Percentiles rank a stretch among this genome's conserved stretches.
Conservation (phyloP, 345 rosid genomes). For the Raphanus sativus region DNA sequence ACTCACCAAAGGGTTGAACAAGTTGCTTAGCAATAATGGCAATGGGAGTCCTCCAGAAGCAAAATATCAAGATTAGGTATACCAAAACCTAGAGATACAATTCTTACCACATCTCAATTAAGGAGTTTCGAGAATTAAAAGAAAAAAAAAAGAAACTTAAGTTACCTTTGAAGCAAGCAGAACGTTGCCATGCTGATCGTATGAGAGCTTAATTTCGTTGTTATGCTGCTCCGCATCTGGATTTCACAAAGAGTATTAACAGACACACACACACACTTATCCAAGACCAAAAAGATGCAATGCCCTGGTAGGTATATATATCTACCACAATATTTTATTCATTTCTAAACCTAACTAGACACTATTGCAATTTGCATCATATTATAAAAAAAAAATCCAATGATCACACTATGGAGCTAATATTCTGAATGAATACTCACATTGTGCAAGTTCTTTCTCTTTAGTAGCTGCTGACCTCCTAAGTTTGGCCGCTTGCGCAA, state of each 20-base stretch:
- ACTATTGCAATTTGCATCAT: not conserved
- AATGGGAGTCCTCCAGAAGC: slow-evolving; percentile 84
- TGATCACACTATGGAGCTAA: not conserved
- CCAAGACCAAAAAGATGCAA: slow-evolving; percentile 9
- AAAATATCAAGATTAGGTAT: slow-evolving; percentile 53
- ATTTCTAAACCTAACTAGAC: not conserved
- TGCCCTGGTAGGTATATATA: not conserved
- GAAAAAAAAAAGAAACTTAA: not conserved
- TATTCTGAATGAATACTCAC: slow-evolving; percentile 41
- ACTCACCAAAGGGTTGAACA: slow-evolving; percentile 83
- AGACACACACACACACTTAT: slow-evolving; percentile 15
- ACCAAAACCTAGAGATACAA: slow-evolving; percentile 46
- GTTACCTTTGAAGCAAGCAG: slow-evolving; percentile 51
- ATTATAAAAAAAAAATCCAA: not conserved
- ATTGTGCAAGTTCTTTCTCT: slow-evolving; percentile 75
- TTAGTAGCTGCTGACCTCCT: slow-evolving; percentile 70
- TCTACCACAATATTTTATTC: not conserved
- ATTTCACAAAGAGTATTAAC: slow-evolving; percentile 12
- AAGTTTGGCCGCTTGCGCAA: slow-evolving; percentile 79
- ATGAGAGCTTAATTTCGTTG: slow-evolving; percentile 57
- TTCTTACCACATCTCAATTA: slow-evolving; percentile 31
- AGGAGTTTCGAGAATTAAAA: not conserved
- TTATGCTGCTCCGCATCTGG: slow-evolving; percentile 55
- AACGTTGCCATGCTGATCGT: slow-evolving; percentile 48
- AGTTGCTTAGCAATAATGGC: slow-evolving; percentile 64